These are phyloP conservation scores for Gamarada debralockiae DNA, from an alignment of 495 filamentous ascomycete species.

Conservation along the genomic window DNA sequence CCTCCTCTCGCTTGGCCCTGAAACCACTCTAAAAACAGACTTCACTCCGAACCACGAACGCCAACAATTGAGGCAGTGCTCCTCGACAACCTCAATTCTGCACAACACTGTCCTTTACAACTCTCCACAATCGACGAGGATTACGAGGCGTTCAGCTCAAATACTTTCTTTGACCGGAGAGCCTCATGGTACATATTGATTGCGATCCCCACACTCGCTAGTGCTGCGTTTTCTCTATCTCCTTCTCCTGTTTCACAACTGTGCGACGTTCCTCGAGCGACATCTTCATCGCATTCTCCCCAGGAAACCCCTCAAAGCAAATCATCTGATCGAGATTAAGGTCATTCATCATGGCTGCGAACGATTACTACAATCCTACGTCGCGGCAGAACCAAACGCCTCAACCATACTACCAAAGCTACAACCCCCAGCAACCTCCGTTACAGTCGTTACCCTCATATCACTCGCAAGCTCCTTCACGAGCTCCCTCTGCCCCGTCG, in stretches of 20 bases:
- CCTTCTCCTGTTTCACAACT: not conserved
- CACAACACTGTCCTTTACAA: not conserved
- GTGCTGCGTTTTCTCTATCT: not conserved
- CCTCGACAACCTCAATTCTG: not conserved
- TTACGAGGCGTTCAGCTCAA: too few species aligned
- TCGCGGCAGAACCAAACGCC: conserved; percentile 34
- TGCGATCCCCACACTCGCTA: not conserved
- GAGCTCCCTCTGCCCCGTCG: not conserved
- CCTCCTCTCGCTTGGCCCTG: too few species aligned
- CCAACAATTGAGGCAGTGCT: conserved; percentile 1
- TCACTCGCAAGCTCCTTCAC: conserved; percentile 17
- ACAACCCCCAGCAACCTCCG: conserved; percentile 26
- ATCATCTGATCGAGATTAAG: not conserved
- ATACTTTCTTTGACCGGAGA: not conserved
- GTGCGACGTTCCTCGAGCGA: not conserved
- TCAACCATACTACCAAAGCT: conserved; percentile 27
- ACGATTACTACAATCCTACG: conserved; percentile 70
- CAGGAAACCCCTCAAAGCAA: not conserved
- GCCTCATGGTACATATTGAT: conserved; percentile 2
- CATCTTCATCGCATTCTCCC: too few species aligned
- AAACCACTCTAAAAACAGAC: too few species aligned
- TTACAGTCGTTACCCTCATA: conserved; percentile 25
- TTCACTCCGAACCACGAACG: too few species aligned
- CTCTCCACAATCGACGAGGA: not conserved
- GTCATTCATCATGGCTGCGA: conserved; percentile 61